Conservation (phyloP, 2,329 filamentous ascomycete species). For the Alternaria solani region DNA sequence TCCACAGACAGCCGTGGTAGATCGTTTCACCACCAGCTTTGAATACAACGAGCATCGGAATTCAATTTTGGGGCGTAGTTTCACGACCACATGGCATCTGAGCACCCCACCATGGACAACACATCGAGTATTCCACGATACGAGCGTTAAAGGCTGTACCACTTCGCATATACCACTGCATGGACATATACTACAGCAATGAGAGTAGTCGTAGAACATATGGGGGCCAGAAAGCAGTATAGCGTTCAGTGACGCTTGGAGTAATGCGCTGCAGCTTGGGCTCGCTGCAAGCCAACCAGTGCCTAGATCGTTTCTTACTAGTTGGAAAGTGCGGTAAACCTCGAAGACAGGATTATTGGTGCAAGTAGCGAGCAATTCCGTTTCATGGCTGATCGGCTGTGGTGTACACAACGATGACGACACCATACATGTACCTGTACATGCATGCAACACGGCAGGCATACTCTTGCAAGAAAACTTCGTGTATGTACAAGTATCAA, state of each 20-base stretch:
- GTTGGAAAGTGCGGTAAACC: background rate
- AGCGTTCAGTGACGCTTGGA: background rate
- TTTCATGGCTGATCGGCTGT: background rate
- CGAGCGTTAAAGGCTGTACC: background rate
- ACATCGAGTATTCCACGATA: background rate
- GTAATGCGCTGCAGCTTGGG: background rate
- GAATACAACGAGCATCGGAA: background rate
- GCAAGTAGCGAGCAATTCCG: background rate
- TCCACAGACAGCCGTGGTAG: background rate
- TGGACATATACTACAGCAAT: background rate
- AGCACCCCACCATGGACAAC: background rate
- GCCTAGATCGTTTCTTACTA: background rate
- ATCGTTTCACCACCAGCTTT: background rate
- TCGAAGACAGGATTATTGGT: background rate
- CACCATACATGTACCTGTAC: background rate
- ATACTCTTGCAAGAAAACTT: background rate
- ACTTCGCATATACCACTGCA: background rate
- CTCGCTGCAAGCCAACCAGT: background rate
- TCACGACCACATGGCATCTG: background rate
- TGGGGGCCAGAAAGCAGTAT: background rate
- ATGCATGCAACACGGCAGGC: constrained; percentile 1
- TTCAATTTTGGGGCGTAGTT: background rate
- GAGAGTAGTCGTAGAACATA: background rate
- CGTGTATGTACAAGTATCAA: constrained; percentile 1
- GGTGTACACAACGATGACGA: constrained; percentile 1